phyloP scores from a whole-genome alignment of 179 eudicot genomes.

The Carnegiea gigantea region DNA sequence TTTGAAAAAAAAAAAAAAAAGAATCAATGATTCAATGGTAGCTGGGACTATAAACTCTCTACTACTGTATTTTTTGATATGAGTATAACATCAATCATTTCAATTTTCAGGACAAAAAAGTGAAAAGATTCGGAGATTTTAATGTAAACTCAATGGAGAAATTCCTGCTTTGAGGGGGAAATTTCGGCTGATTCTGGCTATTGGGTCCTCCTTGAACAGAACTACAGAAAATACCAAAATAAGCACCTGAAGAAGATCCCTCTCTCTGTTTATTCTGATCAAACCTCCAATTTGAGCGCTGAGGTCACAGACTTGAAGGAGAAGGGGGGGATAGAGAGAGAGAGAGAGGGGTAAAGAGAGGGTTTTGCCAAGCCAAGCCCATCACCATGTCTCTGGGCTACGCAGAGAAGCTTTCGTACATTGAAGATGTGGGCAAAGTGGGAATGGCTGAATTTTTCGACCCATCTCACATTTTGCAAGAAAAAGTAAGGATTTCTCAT shows the following conservation, averaged over 20 bases:
- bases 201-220: conserved; percentile 13
- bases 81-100: too few species aligned
- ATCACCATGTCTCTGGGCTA: conserved; percentile 87
- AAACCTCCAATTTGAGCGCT: conserved; percentile 5
- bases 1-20: too few species aligned
- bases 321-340: conserved; percentile 4
- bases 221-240: conserved; percentile 17
- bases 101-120: neutral
- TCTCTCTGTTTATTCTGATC: conserved; percentile 3
- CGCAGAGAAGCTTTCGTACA: conserved; percentile 91
- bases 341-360: neutral
- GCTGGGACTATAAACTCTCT: too few species aligned
- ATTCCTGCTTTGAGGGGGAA: conserved; percentile 12
- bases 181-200: conserved; percentile 24
- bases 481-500: conserved; percentile 50
- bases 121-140: neutral
- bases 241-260: conserved; percentile 6
- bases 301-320: neutral
- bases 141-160: neutral
- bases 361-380: conserved; percentile 9
- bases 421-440: conserved; percentile 96
- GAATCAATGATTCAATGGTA: too few species aligned
- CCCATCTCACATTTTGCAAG: conserved; percentile 58
- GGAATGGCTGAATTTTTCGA: conserved; percentile 93
- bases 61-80: too few species aligned